Evolutionary conservation across 2,329 filamentous ascomycete species (phyloP).

Genomic region (Phyllachora maydis): DNA sequence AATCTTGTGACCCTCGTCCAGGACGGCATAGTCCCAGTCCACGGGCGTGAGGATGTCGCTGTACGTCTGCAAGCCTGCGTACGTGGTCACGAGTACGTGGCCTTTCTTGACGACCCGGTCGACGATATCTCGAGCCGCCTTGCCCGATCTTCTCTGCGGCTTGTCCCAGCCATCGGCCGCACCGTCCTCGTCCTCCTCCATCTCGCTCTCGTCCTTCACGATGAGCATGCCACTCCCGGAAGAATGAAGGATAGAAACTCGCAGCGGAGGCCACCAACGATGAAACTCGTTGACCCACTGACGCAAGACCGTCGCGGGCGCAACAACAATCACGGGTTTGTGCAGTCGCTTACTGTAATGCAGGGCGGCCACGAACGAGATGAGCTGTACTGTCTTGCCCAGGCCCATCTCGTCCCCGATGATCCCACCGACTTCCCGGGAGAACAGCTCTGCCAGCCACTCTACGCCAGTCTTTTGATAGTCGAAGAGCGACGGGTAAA

Average conservation of each 20-base stretch:
- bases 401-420: slow-evolving; percentile 96
- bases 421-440: slow-evolving; percentile 80
- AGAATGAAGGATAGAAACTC: slow-evolving; percentile 86
- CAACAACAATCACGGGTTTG: slow-evolving; percentile 77
- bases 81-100: slow-evolving; percentile 88
- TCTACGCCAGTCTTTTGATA: slow-evolving; percentile 96
- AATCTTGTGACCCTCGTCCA: slow-evolving; percentile 97
- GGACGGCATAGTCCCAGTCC: slow-evolving; percentile 81
- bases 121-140: slow-evolving; percentile 60
- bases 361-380: slow-evolving; percentile 68
- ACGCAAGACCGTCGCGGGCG: slow-evolving; percentile 81
- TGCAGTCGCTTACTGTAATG: slow-evolving; percentile 77
- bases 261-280: slow-evolving; percentile 95
- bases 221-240: slow-evolving; percentile 95
- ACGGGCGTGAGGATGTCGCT: slow-evolving; percentile 61
- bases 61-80: slow-evolving; percentile 88
- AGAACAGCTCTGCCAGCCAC: slow-evolving; percentile 86
- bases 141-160: slow-evolving; percentile 26
- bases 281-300: slow-evolving; percentile 99
- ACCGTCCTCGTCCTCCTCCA: slow-evolving; percentile 27
- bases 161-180: slow-evolving; percentile 17
- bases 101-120: slow-evolving; percentile 66
- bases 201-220: slow-evolving; percentile 38
- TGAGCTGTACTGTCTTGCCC: slow-evolving; percentile 66
- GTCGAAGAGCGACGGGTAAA: slow-evolving; percentile 79